Evolutionary conservation across 345 rosid species (phyloP).

Genomic region (Salix brachista): DNA sequence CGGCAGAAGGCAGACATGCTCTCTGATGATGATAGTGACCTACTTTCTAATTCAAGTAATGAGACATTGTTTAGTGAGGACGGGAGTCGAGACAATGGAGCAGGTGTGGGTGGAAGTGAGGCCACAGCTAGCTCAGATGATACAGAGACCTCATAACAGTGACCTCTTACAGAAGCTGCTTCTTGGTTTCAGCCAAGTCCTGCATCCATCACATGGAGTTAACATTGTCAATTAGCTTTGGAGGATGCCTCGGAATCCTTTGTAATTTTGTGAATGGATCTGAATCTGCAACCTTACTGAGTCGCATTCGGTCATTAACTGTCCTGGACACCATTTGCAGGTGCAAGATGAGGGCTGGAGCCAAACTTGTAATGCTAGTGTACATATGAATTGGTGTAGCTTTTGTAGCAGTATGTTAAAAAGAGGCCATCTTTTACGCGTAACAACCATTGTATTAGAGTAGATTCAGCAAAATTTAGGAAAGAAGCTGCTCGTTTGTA

Average conservation of each 20-base stretch:
- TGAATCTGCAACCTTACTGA: background rate
- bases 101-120: slow-evolving; percentile 35
- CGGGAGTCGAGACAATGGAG: slow-evolving; percentile 41
- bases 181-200: slow-evolving; percentile 1
- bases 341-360: background rate
- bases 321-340: background rate
- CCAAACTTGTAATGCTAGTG: slow-evolving; percentile 11
- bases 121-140: slow-evolving; percentile 65
- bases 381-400: slow-evolving; percentile 17
- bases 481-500: background rate
- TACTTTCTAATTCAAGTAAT: slow-evolving; percentile 61
- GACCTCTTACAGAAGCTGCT: background rate
- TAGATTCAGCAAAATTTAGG: background rate
- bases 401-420: background rate
- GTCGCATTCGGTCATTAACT: background rate
- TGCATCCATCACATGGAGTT: background rate
- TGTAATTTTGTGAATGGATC: background rate
- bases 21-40: slow-evolving; percentile 49
- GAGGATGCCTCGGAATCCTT: background rate
- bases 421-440: background rate
- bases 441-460: background rate
- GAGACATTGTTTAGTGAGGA: slow-evolving; percentile 77
- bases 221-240: background rate
- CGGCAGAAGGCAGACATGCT: slow-evolving; percentile 44
- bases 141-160: slow-evolving; percentile 26